Evolutionary conservation across 257 asterid species (phyloP).

Genomic region (Ilex asprella): DNA sequence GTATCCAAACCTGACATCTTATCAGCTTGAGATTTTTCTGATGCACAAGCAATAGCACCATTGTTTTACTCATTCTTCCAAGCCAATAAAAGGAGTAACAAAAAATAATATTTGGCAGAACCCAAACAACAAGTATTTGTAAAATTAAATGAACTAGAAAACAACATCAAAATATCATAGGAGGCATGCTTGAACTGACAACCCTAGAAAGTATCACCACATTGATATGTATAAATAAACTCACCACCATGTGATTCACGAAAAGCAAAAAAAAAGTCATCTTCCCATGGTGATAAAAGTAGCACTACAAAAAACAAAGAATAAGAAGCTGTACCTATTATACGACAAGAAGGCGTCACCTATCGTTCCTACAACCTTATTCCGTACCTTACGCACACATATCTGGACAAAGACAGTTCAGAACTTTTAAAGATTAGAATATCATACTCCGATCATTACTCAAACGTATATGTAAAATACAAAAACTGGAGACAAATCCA

Average conservation of each 20-base stretch:
- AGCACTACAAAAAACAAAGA: not conserved
- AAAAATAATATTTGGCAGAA: no score
- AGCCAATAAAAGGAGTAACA: no score
- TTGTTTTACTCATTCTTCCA: no score
- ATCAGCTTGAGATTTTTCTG: no score
- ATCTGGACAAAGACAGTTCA: conserved; percentile 38
- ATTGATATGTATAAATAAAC: no score
- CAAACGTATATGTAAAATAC: not conserved
- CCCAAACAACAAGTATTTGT: no score
- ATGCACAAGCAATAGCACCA: no score
- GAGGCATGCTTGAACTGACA: no score
- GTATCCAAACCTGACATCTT: no score
- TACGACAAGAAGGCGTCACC: conserved; percentile 79
- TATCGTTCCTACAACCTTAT: conserved; percentile 84
- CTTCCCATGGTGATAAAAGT: not conserved
- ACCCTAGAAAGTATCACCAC: no score
- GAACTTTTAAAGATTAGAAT: not conserved
- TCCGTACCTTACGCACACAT: conserved; percentile 89
- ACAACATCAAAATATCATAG: not conserved
- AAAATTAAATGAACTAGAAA: not conserved
- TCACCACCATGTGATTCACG: no score
- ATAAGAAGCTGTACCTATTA: conserved; percentile 46
- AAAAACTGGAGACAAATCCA: conserved; percentile 7
- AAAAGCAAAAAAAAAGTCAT: not conserved
- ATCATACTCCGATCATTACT: not conserved